Evolutionary conservation across 306 rosid species (phyloP), one percentile per base, ranked within the genome.

Genomic region (Rosa lucieae): DNA sequence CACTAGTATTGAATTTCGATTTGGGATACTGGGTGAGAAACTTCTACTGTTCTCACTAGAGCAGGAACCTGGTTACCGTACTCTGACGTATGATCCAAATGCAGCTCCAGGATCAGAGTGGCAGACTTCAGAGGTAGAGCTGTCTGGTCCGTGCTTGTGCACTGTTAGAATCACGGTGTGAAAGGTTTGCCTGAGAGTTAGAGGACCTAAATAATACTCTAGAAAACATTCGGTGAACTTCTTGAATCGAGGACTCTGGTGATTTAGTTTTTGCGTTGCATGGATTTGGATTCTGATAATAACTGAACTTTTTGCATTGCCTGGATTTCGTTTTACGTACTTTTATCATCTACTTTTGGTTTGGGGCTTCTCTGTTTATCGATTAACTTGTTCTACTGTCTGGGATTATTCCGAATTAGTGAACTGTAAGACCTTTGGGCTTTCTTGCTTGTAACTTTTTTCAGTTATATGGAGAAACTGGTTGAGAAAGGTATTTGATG

Each of bases 31-130:
- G 68, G 88, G 85, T 66, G 97, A 76, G 58, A 95, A 93, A 83
- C 87, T 95, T 48, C 65, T 95, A 80, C 82, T 95, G 11, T 91
- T 95, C 75, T 88, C 99, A 35, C 66, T 84, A 1, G 61, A 87
- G 83, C 83, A 84, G 11, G 94, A 88, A 10, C 92, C 93, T 52
- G 83, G 89, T 21, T 93, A 88, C 74, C 76, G 29, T 29, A 95
- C 99, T 73, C 79, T 93, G 81, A 52, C 89, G 83, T 95, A 92
- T 78, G 97, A 95, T 84, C 99, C 99, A 67, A 90, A 84, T 78
- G 98, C 96, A 59, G 76, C 92, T 0, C 89, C 93, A 0, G 99
- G 98, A 35, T 87, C 82, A 0, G 98, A 95, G 74, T 95, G 99
- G 99, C 86, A 81, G 67, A 95, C 96, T 81, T 86, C 90, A 67